Conservation (phyloP, 2,329 filamentous ascomycete species). For the Myriangium duriaei region DNA sequence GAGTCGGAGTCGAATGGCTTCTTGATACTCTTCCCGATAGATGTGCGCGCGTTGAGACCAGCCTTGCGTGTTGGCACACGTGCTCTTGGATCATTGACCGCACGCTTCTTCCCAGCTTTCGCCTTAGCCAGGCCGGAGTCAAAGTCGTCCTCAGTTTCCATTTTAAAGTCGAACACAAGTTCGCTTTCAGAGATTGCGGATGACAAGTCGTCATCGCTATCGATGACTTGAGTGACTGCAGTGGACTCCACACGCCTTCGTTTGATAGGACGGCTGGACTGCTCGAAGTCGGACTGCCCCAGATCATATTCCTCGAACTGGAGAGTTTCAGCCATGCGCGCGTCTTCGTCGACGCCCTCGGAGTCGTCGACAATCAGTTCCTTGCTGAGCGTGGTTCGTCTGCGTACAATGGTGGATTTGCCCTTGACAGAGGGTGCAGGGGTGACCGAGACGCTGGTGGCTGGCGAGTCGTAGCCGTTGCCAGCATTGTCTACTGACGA, state of each 20-base stretch:
- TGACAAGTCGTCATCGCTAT: not conserved
- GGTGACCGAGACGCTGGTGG: constrained; percentile 46
- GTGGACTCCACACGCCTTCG: constrained; percentile 8
- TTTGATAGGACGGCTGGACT: constrained; percentile 16
- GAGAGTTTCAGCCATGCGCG: constrained; percentile 19
- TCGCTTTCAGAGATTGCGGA: constrained; percentile 16
- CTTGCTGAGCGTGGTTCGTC: constrained; percentile 19
- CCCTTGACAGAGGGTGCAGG: constrained; percentile 34
- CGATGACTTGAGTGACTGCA: not conserved
- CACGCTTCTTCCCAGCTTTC: constrained; percentile 12
- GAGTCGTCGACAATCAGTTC: constrained; percentile 17
- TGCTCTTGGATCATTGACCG: constrained; percentile 1
- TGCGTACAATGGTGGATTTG: constrained; percentile 17
- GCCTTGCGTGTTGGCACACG: constrained; percentile 11
- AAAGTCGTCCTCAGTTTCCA: constrained; percentile 15
- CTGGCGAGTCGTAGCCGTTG: constrained; percentile 46
- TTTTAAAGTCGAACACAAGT: not conserved
- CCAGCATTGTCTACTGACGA: constrained; percentile 26
- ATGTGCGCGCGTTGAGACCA: constrained; percentile 6
- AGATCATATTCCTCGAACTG: constrained; percentile 28
- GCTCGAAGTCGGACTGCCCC: no score
- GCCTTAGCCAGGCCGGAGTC: constrained; percentile 7
- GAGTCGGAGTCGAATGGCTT: constrained; percentile 29
- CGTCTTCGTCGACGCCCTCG: constrained; percentile 16
- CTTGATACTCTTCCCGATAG: constrained; percentile 18